Percentiles rank a stretch among this genome's conserved stretches.
These are phyloP conservation scores for Sugiyamaella boreocaroliniensis DNA, from an alignment of 805 yeast species.

Conservation along the genomic window DNA sequence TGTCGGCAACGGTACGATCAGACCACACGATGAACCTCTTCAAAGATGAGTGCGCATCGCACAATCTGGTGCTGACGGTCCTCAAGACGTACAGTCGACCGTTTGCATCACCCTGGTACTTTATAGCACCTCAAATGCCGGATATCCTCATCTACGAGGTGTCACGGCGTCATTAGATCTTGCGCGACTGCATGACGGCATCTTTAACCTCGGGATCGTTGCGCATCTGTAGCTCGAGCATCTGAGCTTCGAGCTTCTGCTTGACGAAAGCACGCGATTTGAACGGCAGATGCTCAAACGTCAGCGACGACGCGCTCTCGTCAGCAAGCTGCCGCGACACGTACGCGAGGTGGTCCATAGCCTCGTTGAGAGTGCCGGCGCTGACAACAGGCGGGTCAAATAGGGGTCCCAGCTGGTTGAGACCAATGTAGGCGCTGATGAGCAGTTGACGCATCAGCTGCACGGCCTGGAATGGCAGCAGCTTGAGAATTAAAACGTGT, in stretches of 20 bases:
- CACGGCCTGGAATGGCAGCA: conserved; percentile 19
- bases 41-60: conserved; percentile 30
- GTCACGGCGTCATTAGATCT: not conserved
- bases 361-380: not conserved
- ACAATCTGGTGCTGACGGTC: conserved; percentile 14
- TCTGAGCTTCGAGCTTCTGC: conserved; percentile 2
- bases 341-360: not conserved
- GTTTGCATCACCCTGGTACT: conserved; percentile 7
- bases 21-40: conserved; percentile 42
- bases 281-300: conserved; percentile 9
- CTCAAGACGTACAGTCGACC: conserved; percentile 13
- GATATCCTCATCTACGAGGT: conserved; percentile 15
- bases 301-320: conserved; percentile 3
- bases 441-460: conserved; percentile 17
- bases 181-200: conserved; percentile 2
- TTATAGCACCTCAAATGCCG: conserved; percentile 17
- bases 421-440: conserved; percentile 17
- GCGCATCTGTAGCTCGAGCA: conserved; percentile 10
- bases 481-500: conserved; percentile 1
- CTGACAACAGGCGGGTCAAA: conserved; percentile 6
- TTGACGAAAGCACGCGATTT: not conserved
- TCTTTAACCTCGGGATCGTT: conserved; percentile 14
- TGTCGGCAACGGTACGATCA: conserved; percentile 76
- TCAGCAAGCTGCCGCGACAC: not conserved
- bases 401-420: conserved; percentile 21